Evolutionary conservation across 306 rosid genomes (phyloP).

Genomic region (Cicer yamashitae): DNA sequence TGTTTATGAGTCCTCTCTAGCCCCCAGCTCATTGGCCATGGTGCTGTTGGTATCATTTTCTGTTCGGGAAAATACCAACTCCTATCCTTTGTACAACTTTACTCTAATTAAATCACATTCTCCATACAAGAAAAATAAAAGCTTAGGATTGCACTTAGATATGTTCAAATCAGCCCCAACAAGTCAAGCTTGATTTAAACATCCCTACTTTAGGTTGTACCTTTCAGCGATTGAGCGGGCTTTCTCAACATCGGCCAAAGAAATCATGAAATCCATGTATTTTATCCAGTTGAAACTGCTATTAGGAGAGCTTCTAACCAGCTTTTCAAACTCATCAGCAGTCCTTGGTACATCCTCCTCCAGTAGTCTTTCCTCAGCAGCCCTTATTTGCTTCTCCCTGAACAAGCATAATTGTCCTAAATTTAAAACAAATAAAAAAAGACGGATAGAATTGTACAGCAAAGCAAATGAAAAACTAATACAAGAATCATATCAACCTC

Average conservation of each 20-base stretch:
- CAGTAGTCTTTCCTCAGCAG: conserved; percentile 85
- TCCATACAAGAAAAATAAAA: background rate
- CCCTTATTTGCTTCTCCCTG: conserved; percentile 80
- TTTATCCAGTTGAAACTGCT: conserved; percentile 90
- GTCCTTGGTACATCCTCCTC: conserved; percentile 83
- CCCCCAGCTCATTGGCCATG: background rate
- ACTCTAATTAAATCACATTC: background rate
- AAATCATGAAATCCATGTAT: conserved; percentile 81
- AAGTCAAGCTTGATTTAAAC: conserved; percentile 6
- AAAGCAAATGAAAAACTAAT: conserved; percentile 20
- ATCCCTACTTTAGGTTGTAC: conserved; percentile 46
- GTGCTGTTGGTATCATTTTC: conserved; percentile 10
- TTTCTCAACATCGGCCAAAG: conserved; percentile 79
- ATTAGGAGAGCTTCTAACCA: conserved; percentile 86
- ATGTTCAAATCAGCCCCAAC: conserved; percentile 7
- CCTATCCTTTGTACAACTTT: conserved; percentile 7
- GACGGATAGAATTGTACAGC: background rate
- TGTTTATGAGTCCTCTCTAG: background rate
- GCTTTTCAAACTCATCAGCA: conserved; percentile 91
- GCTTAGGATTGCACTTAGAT: background rate
- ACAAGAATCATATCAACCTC: conserved; percentile 56
- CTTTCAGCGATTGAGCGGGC: conserved; percentile 95
- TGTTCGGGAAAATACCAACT: background rate
- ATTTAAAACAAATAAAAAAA: background rate
- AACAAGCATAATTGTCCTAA: conserved; percentile 23